Base-by-base conservation (phyloP, 2,329 filamentous ascomycete genomes). In the Neonectria sp. region DNA sequence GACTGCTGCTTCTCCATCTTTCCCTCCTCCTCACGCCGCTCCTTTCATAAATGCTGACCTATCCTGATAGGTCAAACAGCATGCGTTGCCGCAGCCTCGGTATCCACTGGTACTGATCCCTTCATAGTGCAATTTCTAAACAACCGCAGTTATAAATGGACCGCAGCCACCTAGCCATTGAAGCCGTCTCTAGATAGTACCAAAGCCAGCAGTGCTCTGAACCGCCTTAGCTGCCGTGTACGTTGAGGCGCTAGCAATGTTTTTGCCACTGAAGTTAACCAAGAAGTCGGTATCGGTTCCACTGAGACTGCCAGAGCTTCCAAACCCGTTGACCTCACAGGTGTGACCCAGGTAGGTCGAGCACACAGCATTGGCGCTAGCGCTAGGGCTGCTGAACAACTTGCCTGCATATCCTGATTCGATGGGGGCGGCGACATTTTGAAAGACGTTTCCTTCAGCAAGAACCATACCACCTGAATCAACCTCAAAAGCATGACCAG, bases 361-460 rank as follows among this genome's bases (percentile, higher is more conserved):
- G 81, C 86, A 88, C 25, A 73, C 76, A 12, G 77, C 71, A 71
- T 82, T 83, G 65, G 79, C 76, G 45, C 65, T 76, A 7, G 78
- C 66, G 35, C 68, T 69, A 58, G 76, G 73, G 57, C 70, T 74
- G 24, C 74, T 75, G 69, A 81, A 80, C 6, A 80, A 63, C 66
- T 74, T 60, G 31, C 79, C 79, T 6, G 66, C 51, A 48, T 68
- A 68, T 31, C 71, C 63, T 13, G 68, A 56, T 62, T 84, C 80
- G 43, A 84, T 75, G 13, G 81, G 76, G 8, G 80, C 79, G 4
- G 76, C 72, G 53, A 89, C 82, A 70, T 87, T 85, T 76, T 88
- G 83, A 81, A 89, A 89, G 27, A 86, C 80, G 70, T 87, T 88
- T 46, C 87, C 87, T 77, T 89, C 87, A 3, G 84, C 84, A 21